Evolutionary conservation across 1,284 basidiomycete species (phyloP), one percentile per base, ranked within the genome.

Genomic region (Porodaedalea pini): DNA sequence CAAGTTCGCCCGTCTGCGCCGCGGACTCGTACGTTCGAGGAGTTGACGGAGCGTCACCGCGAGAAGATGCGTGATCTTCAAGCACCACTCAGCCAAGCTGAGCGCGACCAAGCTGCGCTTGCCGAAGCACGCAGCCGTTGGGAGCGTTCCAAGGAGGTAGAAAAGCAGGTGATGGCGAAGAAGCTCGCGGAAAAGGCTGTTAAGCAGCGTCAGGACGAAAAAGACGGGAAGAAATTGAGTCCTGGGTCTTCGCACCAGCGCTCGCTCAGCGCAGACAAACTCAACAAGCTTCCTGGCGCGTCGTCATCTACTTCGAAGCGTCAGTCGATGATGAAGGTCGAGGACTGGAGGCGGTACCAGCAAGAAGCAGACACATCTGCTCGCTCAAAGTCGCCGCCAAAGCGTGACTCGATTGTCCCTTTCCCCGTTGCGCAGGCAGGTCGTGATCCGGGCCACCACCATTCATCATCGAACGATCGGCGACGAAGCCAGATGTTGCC

Each of bases 311-410:
- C 68, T 27, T 82, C 85, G 50, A 83, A 80, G 66, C 80, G 86
- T 48, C 68, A 84, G 69, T 90, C 88, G 44, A 81, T 78, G 67
- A 70, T 89, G 75, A 89, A 90, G 68, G 89, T 91, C 34, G 86
- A 90, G 68, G 88, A 90, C 65, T 91, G 89, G 88, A 85, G 88
- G 69, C 79, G 79, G 61, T 78, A 83, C 65, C 88, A 90, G 66
- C 75, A 82, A 56, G 79, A 81, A 71, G 49, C 41, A 15, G 54
- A 53, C 15, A 13, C 57, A 6, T 21, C 45, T 23, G 32, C 45
- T 13, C 45, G 45, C 2, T 47, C 45, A 47, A 47, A 47, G 15
- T 47, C 45, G 13, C 45, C 45, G n/a, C 15, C 45, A 19, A 60
- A 51, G 21, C 58, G 58, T 11, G 51, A 63, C 59, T 70, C 68